Percentiles rank a stretch among this genome's conserved stretches.
Conservation (phyloP, 306 rosid genomes). For the Castanospermum australe region DNA sequence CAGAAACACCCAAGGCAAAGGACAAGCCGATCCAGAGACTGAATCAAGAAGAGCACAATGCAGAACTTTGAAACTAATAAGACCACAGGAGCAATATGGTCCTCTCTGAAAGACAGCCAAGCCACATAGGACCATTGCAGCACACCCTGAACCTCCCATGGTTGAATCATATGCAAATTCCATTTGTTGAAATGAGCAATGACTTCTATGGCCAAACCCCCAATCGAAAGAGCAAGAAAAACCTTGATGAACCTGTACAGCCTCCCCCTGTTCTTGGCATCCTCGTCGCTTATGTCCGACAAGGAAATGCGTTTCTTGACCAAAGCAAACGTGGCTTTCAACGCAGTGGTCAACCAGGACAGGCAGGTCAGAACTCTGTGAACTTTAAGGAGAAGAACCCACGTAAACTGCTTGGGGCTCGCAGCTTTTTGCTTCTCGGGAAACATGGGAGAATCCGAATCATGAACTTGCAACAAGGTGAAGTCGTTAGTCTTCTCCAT, state of each 20-base stretch:
- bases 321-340: slow-evolving; percentile 39
- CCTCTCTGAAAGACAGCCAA: slow-evolving; percentile 84
- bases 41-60: slow-evolving; percentile 80
- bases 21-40: slow-evolving; percentile 88
- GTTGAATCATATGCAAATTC: slow-evolving; percentile 72
- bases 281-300: slow-evolving; percentile 61
- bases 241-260: slow-evolving; percentile 69
- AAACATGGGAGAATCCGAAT: slow-evolving; percentile 53
- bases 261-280: slow-evolving; percentile 58
- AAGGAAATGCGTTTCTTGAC: slow-evolving; percentile 69
- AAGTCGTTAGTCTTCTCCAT: slow-evolving; percentile 55
- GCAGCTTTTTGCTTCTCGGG: slow-evolving; percentile 66
- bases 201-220: slow-evolving; percentile 63
- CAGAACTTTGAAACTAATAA: slow-evolving; percentile 77
- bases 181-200: slow-evolving; percentile 82
- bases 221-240: slow-evolving; percentile 64
- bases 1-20: slow-evolving; percentile 92
- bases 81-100: slow-evolving; percentile 76
- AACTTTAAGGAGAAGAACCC: slow-evolving; percentile 86
- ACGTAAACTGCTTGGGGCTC: slow-evolving; percentile 78
- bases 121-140: slow-evolving; percentile 68
- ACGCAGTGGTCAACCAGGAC: slow-evolving; percentile 67
- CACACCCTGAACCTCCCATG: slow-evolving; percentile 78
- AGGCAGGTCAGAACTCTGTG: slow-evolving; percentile 62
- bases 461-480: slow-evolving; percentile 50